Evolutionary conservation across 805 yeast species (phyloP).

Genomic region (Yamadazyma tumulicola): DNA sequence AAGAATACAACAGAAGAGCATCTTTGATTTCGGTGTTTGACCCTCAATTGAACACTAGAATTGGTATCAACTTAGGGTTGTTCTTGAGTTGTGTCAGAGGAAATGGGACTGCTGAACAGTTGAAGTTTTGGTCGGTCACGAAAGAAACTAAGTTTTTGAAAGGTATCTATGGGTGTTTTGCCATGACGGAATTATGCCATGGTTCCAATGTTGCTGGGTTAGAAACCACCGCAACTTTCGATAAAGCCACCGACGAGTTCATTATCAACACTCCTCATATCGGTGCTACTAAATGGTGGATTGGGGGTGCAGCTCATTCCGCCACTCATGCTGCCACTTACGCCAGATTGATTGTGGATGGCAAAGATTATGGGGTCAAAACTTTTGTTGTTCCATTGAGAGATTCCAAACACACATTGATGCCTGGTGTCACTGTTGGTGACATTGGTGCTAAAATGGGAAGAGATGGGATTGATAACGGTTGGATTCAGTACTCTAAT

Average conservation of each 20-base stretch:
- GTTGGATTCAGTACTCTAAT: constrained; percentile 45
- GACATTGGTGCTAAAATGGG: constrained; percentile 50
- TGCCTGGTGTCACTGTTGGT: constrained; percentile 44
- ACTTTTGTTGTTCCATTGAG: constrained; percentile 45
- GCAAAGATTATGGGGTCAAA: constrained; percentile 45
- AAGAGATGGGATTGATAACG: constrained; percentile 47
- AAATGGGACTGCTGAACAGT: constrained; percentile 82
- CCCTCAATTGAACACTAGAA: constrained; percentile 75
- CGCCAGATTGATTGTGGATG: constrained; percentile 42
- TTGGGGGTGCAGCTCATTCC: constrained; percentile 49
- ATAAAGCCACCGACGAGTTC: constrained; percentile 38
- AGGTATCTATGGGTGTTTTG: constrained; percentile 62
- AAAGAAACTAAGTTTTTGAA: constrained; percentile 59
- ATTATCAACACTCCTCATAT: constrained; percentile 44
- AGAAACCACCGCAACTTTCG: constrained; percentile 51
- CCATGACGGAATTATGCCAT: constrained; percentile 64
- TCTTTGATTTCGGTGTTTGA: constrained; percentile 63
- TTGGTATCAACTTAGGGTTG: constrained; percentile 85
- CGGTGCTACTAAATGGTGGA: constrained; percentile 51
- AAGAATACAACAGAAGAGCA: constrained; percentile 55
- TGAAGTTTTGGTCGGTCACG: constrained; percentile 74
- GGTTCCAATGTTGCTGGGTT: constrained; percentile 58
- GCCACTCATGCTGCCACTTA: constrained; percentile 40
- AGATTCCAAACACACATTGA: constrained; percentile 38
- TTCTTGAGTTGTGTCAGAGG: constrained; percentile 81